Evolutionary conservation across 1,284 basidiomycete species (phyloP), one percentile per base, ranked within the genome.

Genomic region (Phellopilus nigrolimitatus): DNA sequence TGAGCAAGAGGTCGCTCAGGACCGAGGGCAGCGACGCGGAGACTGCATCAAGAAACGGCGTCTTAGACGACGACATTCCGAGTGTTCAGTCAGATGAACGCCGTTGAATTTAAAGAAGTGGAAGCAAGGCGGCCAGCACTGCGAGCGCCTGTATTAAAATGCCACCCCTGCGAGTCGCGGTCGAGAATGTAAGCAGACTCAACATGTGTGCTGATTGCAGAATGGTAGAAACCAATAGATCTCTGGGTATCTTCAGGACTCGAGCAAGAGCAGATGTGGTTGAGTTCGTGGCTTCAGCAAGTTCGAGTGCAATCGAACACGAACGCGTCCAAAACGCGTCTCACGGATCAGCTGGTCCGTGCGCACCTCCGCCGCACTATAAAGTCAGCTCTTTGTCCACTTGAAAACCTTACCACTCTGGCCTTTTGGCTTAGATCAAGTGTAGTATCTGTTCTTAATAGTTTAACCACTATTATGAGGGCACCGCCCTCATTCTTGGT

Each of bases 351-450:
- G 30, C 13, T 31, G 30, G 30, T 31, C 30, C 30, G 30, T 31
- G 30, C 30, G 13, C 30, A 7, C 7, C 13, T 31, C 30, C 30
- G 7, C 30, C 45, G 30, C 37, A n/a, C n/a, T 39, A 39, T 39
- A 39, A 15, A 39, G 17, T 7, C 8, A 21, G n/a, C 8, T 15
- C 15, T 6, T 15, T 15, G 9, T 7, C 15, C 37, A 39, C 37
- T 21, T 9, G 9, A 15, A 34, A 9, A 71, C 75, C 59, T 78
- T 72, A 85, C 82, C 84, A 84, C 85, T 90, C 82, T 89, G 88
- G 83, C 87, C 88, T 85, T 87, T 88, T 37, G 88, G 88, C 84
- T 89, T 91, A 88, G 88, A 89, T 88, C 87, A 48, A 48, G 34
- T 48, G 47, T 48, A 48, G 47, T 48, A 48, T 48, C 47, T 48